These are phyloP conservation scores for Apodospora peruviana DNA, from an alignment of 495 filamentous ascomycete genomes.

Conservation along the genomic window DNA sequence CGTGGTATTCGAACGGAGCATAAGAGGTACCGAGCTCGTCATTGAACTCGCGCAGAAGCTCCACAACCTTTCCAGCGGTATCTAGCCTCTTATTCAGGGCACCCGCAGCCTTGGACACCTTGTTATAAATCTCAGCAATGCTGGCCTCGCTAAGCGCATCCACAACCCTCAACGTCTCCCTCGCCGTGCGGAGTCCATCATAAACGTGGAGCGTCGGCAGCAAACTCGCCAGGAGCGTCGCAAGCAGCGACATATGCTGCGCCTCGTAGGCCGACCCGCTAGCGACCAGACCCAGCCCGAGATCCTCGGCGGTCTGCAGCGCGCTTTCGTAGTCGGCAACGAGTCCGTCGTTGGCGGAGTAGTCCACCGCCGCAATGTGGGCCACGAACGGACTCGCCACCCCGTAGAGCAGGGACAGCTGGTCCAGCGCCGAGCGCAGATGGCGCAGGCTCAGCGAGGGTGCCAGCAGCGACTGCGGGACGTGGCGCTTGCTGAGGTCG, in stretches of 20 bases:
- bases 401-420: constrained; percentile 81
- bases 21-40: constrained; percentile 91
- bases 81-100: constrained; percentile 66
- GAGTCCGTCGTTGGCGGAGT: constrained; percentile 61
- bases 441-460: constrained; percentile 74
- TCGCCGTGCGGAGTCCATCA: constrained; percentile 79
- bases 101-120: constrained; percentile 53
- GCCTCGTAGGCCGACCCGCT: constrained; percentile 83
- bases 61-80: constrained; percentile 64
- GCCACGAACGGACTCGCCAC: constrained; percentile 88
- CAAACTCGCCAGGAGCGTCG: constrained; percentile 73
- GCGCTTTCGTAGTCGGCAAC: constrained; percentile 84
- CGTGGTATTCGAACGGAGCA: constrained; percentile 86
- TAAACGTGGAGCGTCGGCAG: constrained; percentile 87
- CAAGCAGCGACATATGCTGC: constrained; percentile 91
- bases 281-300: constrained; percentile 79
- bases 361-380: constrained; percentile 91
- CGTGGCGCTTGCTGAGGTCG: constrained; percentile 80
- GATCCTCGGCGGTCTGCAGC: constrained; percentile 79
- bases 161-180: constrained; percentile 80
- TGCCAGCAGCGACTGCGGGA: constrained; percentile 85
- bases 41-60: constrained; percentile 78
- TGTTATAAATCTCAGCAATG: constrained; percentile 64
- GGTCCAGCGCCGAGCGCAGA: constrained; percentile 79
- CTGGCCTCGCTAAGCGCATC: constrained; percentile 73